Base-by-base conservation (phyloP, 148 eudicot genomes). In the Persicaria tinctoria region DNA sequence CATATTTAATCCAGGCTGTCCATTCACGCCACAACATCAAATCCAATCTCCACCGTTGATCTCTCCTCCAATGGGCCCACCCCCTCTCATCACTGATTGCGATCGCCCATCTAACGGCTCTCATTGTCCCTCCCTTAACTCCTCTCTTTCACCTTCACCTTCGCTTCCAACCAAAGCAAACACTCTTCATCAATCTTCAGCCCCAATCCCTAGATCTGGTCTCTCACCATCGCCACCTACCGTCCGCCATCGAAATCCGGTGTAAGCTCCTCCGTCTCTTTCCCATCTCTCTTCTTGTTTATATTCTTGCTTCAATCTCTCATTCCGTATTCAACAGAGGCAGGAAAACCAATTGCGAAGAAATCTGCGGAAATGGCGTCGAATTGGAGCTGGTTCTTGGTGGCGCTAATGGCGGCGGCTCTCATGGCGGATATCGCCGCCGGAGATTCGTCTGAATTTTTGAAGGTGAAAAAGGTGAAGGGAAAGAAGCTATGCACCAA, bases 401-500 rank as follows among this genome's bases (percentile, higher is more conserved):
- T 78, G 12, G 72, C 60, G 1, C 0, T 73, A 13, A 13, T 74
- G 9, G 63, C 45, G 63, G 13, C 47, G 77, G 57, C 77, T 49
- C 7, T 75, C 18, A 73, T 50, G 10, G 12, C 41, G 47, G 70
- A 66, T 41, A 8, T 66, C 5, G 38, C 70, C 0, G 5, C 80
- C 51, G 76, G 79, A 14, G 88, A 85, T 50, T 51, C 77, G 14
- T 57, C 87, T 0, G 80, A 73, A 12, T 84, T 81, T 4, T 54
- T 76, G 2, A 66, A 82, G 59, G 83, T 79, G 76, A 91, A 91
- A 83, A 87, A 0, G 27, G 89, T 87, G 59, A 87, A 78, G 80
- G 98, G 98, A 6, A 78, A 89, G 77, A 89, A 75, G 59, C 76
- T 89, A 4, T 96, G 99, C 55, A 84, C 71, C 0, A 80, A 83